Evolutionary conservation across 2,329 filamentous ascomycete species (phyloP), one percentile per base, ranked within the genome.

Genomic region (Diaporthe batatas): DNA sequence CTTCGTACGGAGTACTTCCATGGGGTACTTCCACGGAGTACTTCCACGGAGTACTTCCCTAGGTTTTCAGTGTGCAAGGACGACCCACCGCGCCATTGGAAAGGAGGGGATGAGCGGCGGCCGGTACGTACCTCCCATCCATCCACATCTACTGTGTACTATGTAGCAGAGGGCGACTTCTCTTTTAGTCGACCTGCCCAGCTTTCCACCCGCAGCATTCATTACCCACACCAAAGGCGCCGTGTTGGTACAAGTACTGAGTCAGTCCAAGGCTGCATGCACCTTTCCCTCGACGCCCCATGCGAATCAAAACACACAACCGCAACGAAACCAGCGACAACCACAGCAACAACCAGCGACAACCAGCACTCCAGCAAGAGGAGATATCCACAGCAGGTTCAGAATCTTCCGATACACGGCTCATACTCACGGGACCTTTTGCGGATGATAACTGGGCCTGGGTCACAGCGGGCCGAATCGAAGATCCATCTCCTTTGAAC

Each of bases 381-480:
- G 29, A 34, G 29, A 53, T 53, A 53, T 34, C 62, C 62, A 67
- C 62, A 25, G 2, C 29, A 53, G 44, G 39, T 67, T 67, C 47
- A 53, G n/a, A 53, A 67, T 67, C 62, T 53, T 67, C 62, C 62
- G 62, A 67, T 47, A 53, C 39, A 67, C 62, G 62, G 39, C 32
- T 44, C 62, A 67, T 67, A 53, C 14, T 34, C 36, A 34, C 62
- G 62, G 62, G 8, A 53, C 62, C 62, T 53, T 53, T 39, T 67
- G 62, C 62, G 62, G 62, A 53, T 67, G 53, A 67, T 67, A 67
- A 67, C 12, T 53, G 62, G 62, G 62, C 32, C 62, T 67, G 47
- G 62, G 62, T 67, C 47, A 67, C 62, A 67, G 62, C 62, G 47
- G 62, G 62, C 62, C 62, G 62, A 53, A 67, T 67, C 62, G 47